Evolutionary conservation across 2,329 filamentous ascomycete species (phyloP).

Genomic region (Onygenales sp.): DNA sequence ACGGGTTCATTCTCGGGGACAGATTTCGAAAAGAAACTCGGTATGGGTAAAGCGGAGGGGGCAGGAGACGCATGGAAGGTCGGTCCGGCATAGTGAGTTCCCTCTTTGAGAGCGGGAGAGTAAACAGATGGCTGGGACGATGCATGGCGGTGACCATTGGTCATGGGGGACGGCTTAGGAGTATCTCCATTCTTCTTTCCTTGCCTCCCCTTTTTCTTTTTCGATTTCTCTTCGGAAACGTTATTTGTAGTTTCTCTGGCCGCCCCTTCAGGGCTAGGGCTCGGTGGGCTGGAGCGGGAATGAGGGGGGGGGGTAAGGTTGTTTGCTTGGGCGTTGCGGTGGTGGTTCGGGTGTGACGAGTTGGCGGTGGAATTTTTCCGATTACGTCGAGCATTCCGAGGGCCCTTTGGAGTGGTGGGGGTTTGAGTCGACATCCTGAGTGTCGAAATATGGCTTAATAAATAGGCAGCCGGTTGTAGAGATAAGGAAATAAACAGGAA

Average conservation of each 20-base stretch:
- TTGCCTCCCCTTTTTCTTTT: constrained; percentile 28
- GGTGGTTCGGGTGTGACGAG: constrained; percentile 8
- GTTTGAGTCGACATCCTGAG: constrained; percentile 38
- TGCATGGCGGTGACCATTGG: constrained; percentile 21
- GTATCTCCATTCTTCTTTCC: constrained; percentile 25
- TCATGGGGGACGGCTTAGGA: constrained; percentile 17
- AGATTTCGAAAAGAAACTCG: constrained; percentile 74
- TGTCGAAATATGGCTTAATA: constrained; percentile 34
- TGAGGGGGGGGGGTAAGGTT: constrained; percentile 10
- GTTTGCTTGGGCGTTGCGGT: neutral
- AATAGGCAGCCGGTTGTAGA: constrained; percentile 38
- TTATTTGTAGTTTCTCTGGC: constrained; percentile 22
- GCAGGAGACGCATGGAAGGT: constrained; percentile 94
- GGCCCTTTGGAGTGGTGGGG: constrained; percentile 29
- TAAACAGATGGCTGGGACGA: constrained; percentile 31
- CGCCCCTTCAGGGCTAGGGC: constrained; percentile 21
- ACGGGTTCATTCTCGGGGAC: constrained; percentile 45
- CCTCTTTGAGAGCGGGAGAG: constrained; percentile 32
- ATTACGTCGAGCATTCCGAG: constrained; percentile 27
- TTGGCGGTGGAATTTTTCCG: constrained; percentile 24
- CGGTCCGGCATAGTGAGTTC: constrained; percentile 65
- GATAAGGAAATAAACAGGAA: constrained; percentile 20
- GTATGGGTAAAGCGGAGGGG: constrained; percentile 79
- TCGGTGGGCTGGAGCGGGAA: constrained; percentile 28
- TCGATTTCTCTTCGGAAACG: constrained; percentile 17